Base-by-base conservation (phyloP, 257 asterid genomes). In the Cruciata laevipes region DNA sequence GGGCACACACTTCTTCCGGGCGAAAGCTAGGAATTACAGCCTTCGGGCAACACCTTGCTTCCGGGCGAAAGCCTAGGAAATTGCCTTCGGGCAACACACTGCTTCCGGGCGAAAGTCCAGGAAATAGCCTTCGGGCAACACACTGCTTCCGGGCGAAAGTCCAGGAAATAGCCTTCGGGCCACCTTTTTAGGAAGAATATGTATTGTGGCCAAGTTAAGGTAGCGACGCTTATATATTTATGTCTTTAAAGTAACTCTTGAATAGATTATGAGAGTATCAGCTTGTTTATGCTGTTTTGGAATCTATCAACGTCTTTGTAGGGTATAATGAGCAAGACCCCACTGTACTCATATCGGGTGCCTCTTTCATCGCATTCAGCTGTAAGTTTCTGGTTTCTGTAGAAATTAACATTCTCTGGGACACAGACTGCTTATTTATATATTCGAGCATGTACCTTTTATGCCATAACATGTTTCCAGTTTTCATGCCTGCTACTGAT, bases 241-340 rank as follows among this genome's bases (percentile, higher is more conserved):
- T n/a, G 7, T 27, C 33, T 6, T 52, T 3, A 32, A 18, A 33
- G 17, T 24, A 17, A 1, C 55, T 40, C 32, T 18, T 0, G 51
- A 33, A 8, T 57, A 7, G 9, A 11, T 24, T 16, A 20, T 52
- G 16, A 7, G n/a, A 24, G 21, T 31, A 17, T 37, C 57, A 5
- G 35, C 17, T 66, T 38, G 51, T 40, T 25, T 6, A 61, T 61
- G 66, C 35, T 27, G 47, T 61, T 11, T 20, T 17, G 55, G 14
- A 44, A 59, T 21, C 52, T 31, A 9, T 25, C 4, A 33, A 1
- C 10, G 47, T n/a, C 24, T 73, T 47, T 35, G 6, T 21, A 81
- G 86, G 81, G 83, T 40, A 21, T 66, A 63, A 25, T 60, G 65
- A 74, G 70, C 24, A 81, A 70, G 76, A 59, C 61, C 51, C 78